A percentile compares a stretch with the other conserved stretches of the same genome.
Evolutionary conservation across 2,329 filamentous ascomycete species (phyloP).

Genomic region (Trichoderma harzianum): DNA sequence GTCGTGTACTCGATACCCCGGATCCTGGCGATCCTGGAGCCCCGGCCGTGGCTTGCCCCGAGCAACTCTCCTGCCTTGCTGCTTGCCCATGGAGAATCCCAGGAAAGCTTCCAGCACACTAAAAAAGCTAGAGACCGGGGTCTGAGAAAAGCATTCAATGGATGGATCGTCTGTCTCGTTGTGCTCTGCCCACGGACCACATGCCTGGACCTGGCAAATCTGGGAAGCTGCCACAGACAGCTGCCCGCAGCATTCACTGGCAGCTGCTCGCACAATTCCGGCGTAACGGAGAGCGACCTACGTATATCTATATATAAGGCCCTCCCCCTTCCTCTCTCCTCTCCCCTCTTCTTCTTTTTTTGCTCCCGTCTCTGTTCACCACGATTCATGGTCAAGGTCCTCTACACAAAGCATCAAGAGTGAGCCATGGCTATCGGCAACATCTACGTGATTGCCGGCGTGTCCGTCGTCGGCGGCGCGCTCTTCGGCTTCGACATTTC

Average conservation of each 20-base stretch:
- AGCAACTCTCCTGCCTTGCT: not conserved
- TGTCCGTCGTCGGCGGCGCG: conserved; percentile 39
- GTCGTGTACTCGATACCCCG: conserved; percentile 2
- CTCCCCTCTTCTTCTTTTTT: not conserved
- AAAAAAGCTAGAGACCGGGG: not conserved
- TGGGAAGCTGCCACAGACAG: not conserved
- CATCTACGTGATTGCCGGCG: conserved; percentile 35
- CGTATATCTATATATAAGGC: not conserved
- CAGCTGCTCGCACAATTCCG: conserved; percentile 5
- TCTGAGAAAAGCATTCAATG: not conserved
- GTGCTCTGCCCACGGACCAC: not conserved
- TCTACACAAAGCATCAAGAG: not conserved
- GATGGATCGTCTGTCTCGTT: not conserved
- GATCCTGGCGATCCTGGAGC: conserved; percentile 8
- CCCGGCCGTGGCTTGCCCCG: not conserved
- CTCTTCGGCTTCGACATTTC: conserved; percentile 56
- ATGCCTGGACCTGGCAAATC: not conserved
- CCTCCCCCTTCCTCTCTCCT: not conserved
- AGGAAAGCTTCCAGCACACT: not conserved
- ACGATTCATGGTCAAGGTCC: conserved; percentile 1
- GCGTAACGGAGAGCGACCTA: not conserved
- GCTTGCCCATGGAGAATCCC: not conserved
- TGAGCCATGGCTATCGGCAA: conserved; percentile 32
- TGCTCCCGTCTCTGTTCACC: not conserved
- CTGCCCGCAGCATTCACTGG: not conserved